Evolutionary conservation across 176 grass and related monocot species (phyloP), one percentile per base, ranked within the genome.

Genomic region (Carex cristatella): DNA sequence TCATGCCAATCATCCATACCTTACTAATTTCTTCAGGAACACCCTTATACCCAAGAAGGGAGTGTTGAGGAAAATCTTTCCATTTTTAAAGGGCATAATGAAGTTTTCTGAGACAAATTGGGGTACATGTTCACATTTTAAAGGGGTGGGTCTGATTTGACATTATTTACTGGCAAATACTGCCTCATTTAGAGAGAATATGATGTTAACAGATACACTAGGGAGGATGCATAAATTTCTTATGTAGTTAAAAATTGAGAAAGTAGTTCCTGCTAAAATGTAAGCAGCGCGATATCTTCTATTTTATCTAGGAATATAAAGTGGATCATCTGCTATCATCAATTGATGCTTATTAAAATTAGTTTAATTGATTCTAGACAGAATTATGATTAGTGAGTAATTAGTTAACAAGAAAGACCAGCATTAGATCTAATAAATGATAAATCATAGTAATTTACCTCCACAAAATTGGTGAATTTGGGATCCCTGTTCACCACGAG

Each of bases 381-480:
- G n/a, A 51, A 48, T 12, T 49, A 49, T 2, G n/a, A 49, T 49
- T 73, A 48, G 18, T 73, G 40, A 12, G 46, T 31, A 56, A 77
- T 77, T 77, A 53, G 46, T 13, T 32, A 54, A 28, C 23, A 78
- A 15, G 38, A 75, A 75, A 44, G 19, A 56, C 35, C 56, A 81
- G 9, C 67, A 55, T 68, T 54, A 78, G 72, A 78, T 78, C 51
- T 56, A 33, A 83, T 31, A 58, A 55, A 86, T 53, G 66, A 46
- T 57, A 79, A 86, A 76, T 30, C 75, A 51, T 79, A 82, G 23
- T 84, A 57, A 69, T 64, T 67, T 85, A 95, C 96, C 96, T 99
- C 91, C 15, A 99, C 96, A 79, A 99, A 99, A 83, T 99, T 99
- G 63, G 96, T 99, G 87, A 95, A 95, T 85, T 99, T 99, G 57